phyloP scores from a whole-genome alignment of 2,329 filamentous ascomycete species.

The Pseudogymnoascus sp. region DNA sequence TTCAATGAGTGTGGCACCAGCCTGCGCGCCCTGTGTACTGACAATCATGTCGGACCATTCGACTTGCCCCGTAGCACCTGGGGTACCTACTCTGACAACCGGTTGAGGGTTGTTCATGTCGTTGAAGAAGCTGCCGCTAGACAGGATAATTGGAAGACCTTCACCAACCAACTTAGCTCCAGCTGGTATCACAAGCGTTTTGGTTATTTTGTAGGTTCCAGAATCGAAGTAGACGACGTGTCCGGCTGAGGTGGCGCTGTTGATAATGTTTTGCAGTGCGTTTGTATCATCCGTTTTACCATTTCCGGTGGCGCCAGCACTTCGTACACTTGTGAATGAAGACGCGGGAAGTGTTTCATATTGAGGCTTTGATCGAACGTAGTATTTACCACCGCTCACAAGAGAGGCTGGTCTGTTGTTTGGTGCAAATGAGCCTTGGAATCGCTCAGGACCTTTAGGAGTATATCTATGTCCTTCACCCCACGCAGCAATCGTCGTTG shows the following conservation, averaged over 20 bases:
- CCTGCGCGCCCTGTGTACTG: constrained; percentile 48
- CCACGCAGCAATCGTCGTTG: constrained; percentile 61
- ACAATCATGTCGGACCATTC: constrained; percentile 59
- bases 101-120: constrained; percentile 37
- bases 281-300: constrained; percentile 52
- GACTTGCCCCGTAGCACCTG: constrained; percentile 49
- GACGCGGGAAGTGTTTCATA: constrained; percentile 35
- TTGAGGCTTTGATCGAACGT: constrained; percentile 47
- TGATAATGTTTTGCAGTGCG: constrained; percentile 50
- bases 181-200: constrained; percentile 39
- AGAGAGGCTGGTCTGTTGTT: constrained; percentile 37
- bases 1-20: constrained; percentile 57
- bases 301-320: constrained; percentile 43
- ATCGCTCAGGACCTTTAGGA: constrained; percentile 34
- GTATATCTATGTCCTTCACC: constrained; percentile 70
- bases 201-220: constrained; percentile 46
- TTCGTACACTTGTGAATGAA: constrained; percentile 39
- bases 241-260: constrained; percentile 38
- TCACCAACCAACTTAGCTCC: constrained; percentile 35
- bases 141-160: constrained; percentile 35
- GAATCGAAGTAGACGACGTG: constrained; percentile 50
- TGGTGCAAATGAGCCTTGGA: constrained; percentile 36
- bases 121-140: constrained; percentile 37
- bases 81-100: constrained; percentile 43
- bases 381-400: constrained; percentile 41